Base-by-base conservation (phyloP, 2,329 filamentous ascomycete species). In the Clarireedia homoeocarpa region DNA sequence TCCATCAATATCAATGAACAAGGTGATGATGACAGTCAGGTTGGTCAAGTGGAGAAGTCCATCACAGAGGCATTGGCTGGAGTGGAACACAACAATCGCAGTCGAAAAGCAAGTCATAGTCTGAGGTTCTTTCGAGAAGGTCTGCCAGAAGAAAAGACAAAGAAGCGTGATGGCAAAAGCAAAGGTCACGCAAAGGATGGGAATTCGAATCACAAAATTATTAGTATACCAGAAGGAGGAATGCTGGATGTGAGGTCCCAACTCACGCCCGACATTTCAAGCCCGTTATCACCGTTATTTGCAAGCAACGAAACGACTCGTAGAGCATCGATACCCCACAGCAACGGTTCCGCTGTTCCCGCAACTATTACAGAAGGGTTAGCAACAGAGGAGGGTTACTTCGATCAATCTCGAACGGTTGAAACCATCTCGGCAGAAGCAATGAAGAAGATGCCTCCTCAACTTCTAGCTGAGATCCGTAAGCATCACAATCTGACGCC, bases 61-160 rank as follows among this genome's bases (percentile, higher is more conserved):
- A 80, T 85, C 51, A 75, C 80, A 5, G 81, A 84, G 60, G 80
- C 79, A 27, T 74, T 85, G 65, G 76, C 80, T 17, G 81, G 82
- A 2, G 72, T 79, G n/a, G 82, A 85, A 63, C 81, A 75, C 44
- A 84, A 80, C 63, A 79, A 79, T 47, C 79, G 83, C 53, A 88
- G 83, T 64, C 79, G 83, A 62, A 86, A 86, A 69, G 79, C 83
- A 40, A 86, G 82, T 63, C 83, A 86, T 68, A 84, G 81, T 61
- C 71, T 86, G 57, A 76, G 83, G 2, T 83, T 86, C 64, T 86
- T 86, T 73, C 83, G 82, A 59, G 82, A 86, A 68, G 83, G 81
- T 36, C 71, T 85, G 17, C 81, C 81, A 3, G 79, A 83, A 53
- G 81, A 85, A 46, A 79, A 79, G 65, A 66, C 70, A 44, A 80